These are phyloP conservation scores for Aspergillus brasiliensis DNA, from an alignment of 2,329 filamentous ascomycete genomes.

Conservation along the genomic window DNA sequence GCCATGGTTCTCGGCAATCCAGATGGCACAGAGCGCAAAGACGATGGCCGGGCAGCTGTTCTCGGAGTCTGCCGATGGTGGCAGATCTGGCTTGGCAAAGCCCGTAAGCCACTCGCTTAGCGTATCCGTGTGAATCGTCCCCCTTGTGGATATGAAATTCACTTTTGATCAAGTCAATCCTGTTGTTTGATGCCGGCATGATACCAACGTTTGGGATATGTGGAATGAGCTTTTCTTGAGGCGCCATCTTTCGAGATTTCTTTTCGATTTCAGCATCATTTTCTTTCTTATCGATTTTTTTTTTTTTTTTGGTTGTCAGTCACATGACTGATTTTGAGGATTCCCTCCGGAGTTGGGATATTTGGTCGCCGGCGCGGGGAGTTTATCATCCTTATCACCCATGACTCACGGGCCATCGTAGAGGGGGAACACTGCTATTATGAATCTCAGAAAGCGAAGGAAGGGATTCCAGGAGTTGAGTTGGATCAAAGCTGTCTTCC, in stretches of 20 bases:
- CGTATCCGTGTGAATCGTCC: not conserved
- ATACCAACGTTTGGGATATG: constrained; percentile 31
- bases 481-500: not conserved
- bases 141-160: not conserved
- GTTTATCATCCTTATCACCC: not conserved
- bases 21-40: constrained; percentile 59
- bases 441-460: not conserved
- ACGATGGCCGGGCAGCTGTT: constrained; percentile 63
- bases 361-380: not conserved
- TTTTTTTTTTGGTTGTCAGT: constrained; percentile 7
- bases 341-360: not conserved
- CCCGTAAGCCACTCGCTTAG: constrained; percentile 24
- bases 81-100: constrained; percentile 57
- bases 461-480: constrained; percentile 4
- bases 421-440: not conserved
- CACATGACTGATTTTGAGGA: not conserved
- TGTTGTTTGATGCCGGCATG: constrained; percentile 25
- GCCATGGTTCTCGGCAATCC: constrained; percentile 64
- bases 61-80: constrained; percentile 61
- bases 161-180: constrained; percentile 10
- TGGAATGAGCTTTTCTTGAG: constrained; percentile 22
- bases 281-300: constrained; percentile 9
- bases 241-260: not conserved
- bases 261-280: not conserved
- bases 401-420: not conserved